These are phyloP conservation scores for Apiosordaria backusii DNA, from an alignment of 495 filamentous ascomycete species.

Conservation along the genomic window DNA sequence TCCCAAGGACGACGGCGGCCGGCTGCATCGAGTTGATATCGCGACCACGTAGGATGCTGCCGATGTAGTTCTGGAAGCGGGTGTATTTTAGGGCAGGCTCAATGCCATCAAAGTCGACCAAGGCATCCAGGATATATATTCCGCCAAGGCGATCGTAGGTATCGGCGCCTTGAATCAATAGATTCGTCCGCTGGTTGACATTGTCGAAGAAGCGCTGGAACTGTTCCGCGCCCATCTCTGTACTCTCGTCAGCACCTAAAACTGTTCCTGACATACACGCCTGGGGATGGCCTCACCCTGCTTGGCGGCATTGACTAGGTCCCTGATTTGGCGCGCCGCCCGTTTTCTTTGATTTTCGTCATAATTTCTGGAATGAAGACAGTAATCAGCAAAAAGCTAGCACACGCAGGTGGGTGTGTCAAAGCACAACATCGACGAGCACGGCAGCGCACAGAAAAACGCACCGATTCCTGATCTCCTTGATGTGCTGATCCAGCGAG, in stretches of 20 bases:
- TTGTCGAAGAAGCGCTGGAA: constrained; percentile 76
- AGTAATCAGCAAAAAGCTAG: background rate
- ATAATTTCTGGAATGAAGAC: constrained; percentile 16
- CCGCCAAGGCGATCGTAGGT: constrained; percentile 85
- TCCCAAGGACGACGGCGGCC: constrained; percentile 82
- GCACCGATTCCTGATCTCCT: constrained; percentile 34
- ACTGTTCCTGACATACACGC: background rate
- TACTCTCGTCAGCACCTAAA: background rate
- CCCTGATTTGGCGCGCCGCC: constrained; percentile 40
- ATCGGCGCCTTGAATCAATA: constrained; percentile 77
- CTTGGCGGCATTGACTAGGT: constrained; percentile 38
- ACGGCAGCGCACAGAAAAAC: background rate
- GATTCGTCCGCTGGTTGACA: constrained; percentile 70
- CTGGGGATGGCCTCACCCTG: constrained; percentile 29
- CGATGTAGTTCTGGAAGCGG: constrained; percentile 85
- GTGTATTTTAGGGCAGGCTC: constrained; percentile 93
- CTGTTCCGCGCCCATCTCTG: constrained; percentile 73
- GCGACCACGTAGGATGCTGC: constrained; percentile 79
- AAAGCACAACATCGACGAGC: too few species aligned
- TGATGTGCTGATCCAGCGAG: constrained; percentile 33
- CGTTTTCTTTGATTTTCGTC: constrained; percentile 41
- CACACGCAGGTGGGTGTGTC: too few species aligned
- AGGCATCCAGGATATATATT: constrained; percentile 81
- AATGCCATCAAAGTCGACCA: constrained; percentile 94
- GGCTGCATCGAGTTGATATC: constrained; percentile 82